Evolutionary conservation across 2,329 filamentous ascomycete species (phyloP), one percentile per base, ranked within the genome.

Genomic region (Chaetomiaceae sp.): DNA sequence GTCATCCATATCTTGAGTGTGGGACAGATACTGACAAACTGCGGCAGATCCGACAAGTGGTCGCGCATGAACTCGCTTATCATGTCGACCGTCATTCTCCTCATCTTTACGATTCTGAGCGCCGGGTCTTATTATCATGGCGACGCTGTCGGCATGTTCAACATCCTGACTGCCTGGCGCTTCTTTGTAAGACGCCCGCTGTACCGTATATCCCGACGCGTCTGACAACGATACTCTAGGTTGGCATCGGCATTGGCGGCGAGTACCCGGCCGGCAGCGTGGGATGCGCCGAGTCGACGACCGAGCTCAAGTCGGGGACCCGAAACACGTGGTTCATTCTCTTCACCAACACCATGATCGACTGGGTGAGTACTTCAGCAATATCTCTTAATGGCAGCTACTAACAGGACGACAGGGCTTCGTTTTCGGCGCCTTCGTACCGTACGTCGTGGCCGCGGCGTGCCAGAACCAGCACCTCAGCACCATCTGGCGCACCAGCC

Each of bases 181-280:
- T 95, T 96, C 72, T 87, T 96, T 59, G 76, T 88, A 37, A 81
- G 69, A 20, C 15, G 17, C 25, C 20, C 11, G 12, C 7, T 37
- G 9, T 40, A 14, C 36, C 19, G 19, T n/a, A 22, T n/a, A 27
- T n/a, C 6, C 27, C 29, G 38, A 6, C 25, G 9, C 5, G 20
- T 15, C 27, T 47, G 44, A 22, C 25, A 55, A n/a, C n/a, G 8
- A 3, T 27, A 3, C 14, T 54, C 61, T 42, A 66, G 61, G 78
- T 85, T 39, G 82, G 87, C 22, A 82, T 89, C 57, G 87, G 89
- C n/a, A 92, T 95, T 47, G 89, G 87, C 71, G 78, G 78, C 71
- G 88, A 92, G 69, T 91, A 91, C 63, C 88, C 88, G 0, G 88
- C 88, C 38, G 91, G 91, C 3, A 89, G 83, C 55, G 91, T 96